Percentiles rank a stretch among this genome's conserved stretches.
Conservation (phyloP, 345 rosid species). For the Gossypium ekmanianum region DNA sequence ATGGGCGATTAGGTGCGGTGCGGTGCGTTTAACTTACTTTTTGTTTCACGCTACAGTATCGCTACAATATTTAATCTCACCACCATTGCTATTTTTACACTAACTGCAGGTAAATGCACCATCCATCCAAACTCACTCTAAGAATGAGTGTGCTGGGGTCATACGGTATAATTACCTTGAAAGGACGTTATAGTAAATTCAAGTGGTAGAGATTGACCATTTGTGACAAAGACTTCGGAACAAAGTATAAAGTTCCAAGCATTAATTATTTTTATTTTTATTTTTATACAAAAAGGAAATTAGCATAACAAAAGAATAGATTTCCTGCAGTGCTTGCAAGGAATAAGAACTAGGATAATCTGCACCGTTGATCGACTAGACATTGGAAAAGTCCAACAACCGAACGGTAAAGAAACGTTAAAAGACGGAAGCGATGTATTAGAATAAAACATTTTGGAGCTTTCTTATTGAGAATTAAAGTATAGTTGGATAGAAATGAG, state of each 20-base stretch:
- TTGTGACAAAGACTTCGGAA: not conserved
- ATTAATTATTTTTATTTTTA: not conserved
- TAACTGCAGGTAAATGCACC: too few species aligned
- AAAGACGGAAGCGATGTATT: not conserved
- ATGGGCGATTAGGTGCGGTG: too few species aligned
- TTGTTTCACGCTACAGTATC: too few species aligned
- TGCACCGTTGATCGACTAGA: not conserved
- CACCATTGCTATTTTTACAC: too few species aligned
- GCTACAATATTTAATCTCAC: too few species aligned
- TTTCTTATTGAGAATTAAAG: too few species aligned
- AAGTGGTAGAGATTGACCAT: not conserved
- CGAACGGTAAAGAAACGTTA: not conserved
- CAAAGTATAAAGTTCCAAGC: slow-evolving; percentile 1
- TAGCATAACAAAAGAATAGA: not conserved
- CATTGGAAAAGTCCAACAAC: not conserved
- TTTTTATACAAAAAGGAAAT: not conserved
- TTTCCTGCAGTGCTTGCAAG: not conserved
- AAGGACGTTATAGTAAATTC: slow-evolving; percentile 6
- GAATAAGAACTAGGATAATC: not conserved
- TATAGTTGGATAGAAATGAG: too few species aligned
- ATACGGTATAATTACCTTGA: not conserved
- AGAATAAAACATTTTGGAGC: too few species aligned
- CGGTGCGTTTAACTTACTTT: too few species aligned
- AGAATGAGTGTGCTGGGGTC: not conserved
- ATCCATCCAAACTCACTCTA: too few species aligned